Evolutionary conservation across 2,329 filamentous ascomycete species (phyloP).

Genomic region (Microdochium trichocladiopsis): DNA sequence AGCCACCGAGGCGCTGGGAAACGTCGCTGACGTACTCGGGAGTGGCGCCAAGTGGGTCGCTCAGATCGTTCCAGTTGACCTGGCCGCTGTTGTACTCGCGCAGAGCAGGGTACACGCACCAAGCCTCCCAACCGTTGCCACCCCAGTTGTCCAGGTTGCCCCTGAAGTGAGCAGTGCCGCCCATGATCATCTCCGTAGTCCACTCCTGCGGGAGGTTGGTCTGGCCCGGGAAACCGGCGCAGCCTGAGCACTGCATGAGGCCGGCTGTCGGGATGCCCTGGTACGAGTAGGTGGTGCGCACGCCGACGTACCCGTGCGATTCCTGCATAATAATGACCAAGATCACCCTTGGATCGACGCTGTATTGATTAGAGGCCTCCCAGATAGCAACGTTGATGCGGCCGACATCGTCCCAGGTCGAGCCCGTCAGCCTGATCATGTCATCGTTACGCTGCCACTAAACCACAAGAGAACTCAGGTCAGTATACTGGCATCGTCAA

Average conservation of each 20-base stretch:
- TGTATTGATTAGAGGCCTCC: neutral
- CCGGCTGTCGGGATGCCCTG: slow-evolving; percentile 25
- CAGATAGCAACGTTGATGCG: neutral
- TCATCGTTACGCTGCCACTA: neutral
- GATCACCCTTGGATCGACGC: slow-evolving; percentile 21
- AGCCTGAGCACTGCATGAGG: slow-evolving; percentile 30
- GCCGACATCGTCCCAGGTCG: neutral
- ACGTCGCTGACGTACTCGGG: slow-evolving; percentile 29
- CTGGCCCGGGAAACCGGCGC: slow-evolving; percentile 23
- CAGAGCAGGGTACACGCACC: slow-evolving; percentile 28
- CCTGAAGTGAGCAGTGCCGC: slow-evolving; percentile 19
- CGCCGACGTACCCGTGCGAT: slow-evolving; percentile 28
- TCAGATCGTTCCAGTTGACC: slow-evolving; percentile 25
- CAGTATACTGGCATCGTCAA: too few relatives aligned
- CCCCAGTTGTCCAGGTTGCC: slow-evolving; percentile 18
- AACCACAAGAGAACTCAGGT: too few relatives aligned
- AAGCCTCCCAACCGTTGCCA: slow-evolving; percentile 12
- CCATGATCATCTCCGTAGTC: slow-evolving; percentile 24
- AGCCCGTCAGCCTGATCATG: neutral
- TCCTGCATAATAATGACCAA: slow-evolving; percentile 34
- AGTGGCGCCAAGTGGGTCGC: slow-evolving; percentile 25
- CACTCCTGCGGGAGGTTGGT: slow-evolving; percentile 22
- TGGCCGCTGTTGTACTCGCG: slow-evolving; percentile 31
- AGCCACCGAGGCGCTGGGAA: slow-evolving; percentile 27
- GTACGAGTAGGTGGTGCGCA: slow-evolving; percentile 22